Base-by-base conservation (phyloP, 176 grass and related monocot species). In the Thalia dealbata region DNA sequence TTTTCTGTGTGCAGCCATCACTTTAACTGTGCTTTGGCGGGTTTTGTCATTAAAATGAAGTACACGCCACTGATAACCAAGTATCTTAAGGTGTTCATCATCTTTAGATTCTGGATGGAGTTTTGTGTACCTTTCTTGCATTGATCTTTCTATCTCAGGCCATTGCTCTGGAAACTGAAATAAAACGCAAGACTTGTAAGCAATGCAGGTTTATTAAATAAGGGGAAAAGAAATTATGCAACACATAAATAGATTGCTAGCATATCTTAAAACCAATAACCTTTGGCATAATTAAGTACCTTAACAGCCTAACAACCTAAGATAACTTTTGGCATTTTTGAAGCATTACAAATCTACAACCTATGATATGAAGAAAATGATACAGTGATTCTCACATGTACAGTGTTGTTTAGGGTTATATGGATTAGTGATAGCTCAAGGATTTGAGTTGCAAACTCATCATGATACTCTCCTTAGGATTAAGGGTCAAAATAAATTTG, bases 41-140 rank as follows among this genome's bases (percentile, higher is more conserved):
- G 89, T 92, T 73, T 96, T 79, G 26, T 88, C 84, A 30, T 96
- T 96, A 78, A 96, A 96, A 10, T 60, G 85, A 79, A 96, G 82
- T 55, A 87, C 86, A 79, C 92, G 84, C 89, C 92, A 96, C 48
- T 96, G 86, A 71, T 92, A 92, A 22, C 92, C 89, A 69, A 96
- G 80, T 76, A 96, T 84, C 86, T 83, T 87, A 84, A 96, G 87
- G 10, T 88, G 71, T 23, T 43, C 65, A 56, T 73, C 61, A 29
- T 43, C 48, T 24, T 28, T 54, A 42, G 80, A 81, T 75, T 86
- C 71, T 67, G 84, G 89, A 10, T 88, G 70, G n/a, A 87, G 22
- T 73, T 28, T 76, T 54, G 54, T 78, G 85, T 96, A 82, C 65
- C 82, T 89, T 55, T 92, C 74, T 74, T 87, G 86, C 78, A 96